Percentiles rank a stretch among this genome's conserved stretches.
Conservation (phyloP, 768 basidiomycete genomes). For the Mrakia frigida region DNA sequence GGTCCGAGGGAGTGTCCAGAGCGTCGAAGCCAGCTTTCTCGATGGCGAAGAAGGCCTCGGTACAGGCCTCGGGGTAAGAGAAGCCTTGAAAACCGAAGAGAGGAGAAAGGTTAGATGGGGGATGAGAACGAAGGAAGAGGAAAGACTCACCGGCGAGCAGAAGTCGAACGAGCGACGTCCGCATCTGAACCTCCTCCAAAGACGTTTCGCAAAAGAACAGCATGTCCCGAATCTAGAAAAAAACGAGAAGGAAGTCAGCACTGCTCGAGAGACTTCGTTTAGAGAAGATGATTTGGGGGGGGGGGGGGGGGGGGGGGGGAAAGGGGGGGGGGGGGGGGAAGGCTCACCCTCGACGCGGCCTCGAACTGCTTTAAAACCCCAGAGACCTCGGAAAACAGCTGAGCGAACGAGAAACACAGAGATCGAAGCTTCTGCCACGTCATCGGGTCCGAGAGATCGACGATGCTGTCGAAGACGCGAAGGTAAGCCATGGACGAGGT, state of each 20-base stretch:
- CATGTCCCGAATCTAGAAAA: background rate
- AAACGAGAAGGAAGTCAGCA: background rate
- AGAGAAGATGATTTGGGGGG: no score
- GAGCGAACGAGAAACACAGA: constrained; percentile 8
- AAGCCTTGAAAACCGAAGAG: no score
- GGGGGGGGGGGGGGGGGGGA: background rate
- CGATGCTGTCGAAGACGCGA: background rate
- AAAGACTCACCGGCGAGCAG: background rate
- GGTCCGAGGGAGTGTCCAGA: background rate
- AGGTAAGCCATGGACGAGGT: constrained; percentile 10
- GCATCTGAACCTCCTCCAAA: constrained; percentile 1
- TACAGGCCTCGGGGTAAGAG: background rate
- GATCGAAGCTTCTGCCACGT: background rate
- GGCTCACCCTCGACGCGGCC: background rate
- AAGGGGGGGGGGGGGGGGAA: background rate
- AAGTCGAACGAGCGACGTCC: background rate
- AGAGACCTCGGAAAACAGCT: constrained; percentile 6
- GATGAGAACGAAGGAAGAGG: background rate
- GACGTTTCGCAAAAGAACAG: background rate
- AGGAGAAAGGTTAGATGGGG: no score
- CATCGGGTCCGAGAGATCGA: background rate
- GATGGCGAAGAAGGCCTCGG: background rate
- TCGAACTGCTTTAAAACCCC: constrained; percentile 4
- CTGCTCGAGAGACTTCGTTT: background rate
- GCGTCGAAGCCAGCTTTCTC: background rate